Evolutionary conservation across 2,329 filamentous ascomycete genomes (phyloP).

Genomic region (Neonectria hederae): DNA sequence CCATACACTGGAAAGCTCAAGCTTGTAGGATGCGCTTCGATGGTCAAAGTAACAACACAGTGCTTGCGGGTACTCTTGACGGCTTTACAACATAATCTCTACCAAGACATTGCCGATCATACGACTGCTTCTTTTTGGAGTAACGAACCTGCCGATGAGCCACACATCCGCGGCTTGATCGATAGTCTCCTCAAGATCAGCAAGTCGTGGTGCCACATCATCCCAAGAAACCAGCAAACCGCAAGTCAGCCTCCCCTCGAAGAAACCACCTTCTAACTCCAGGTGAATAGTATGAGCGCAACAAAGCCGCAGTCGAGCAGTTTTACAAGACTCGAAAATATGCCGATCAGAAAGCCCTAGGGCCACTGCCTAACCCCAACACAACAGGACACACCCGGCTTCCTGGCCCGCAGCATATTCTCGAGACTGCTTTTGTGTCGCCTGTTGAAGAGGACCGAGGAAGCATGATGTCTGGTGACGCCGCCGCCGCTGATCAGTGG

Average conservation of each 20-base stretch:
- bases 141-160: conserved; percentile 45
- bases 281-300: conserved; percentile 41
- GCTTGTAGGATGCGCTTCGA: conserved; percentile 45
- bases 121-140: conserved; percentile 51
- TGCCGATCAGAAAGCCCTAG: conserved; percentile 34
- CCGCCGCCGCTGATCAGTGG: conserved; percentile 37
- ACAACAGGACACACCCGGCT: conserved; percentile 30
- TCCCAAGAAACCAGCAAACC: conserved; percentile 42
- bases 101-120: conserved; percentile 46
- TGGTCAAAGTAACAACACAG: conserved; percentile 45
- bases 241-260: conserved; percentile 29
- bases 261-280: not conserved
- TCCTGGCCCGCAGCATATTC: conserved; percentile 40
- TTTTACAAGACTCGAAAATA: conserved; percentile 45
- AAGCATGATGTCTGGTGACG: conserved; percentile 27
- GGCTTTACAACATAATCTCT: conserved; percentile 49
- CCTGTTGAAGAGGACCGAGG: conserved; percentile 33
- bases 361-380: conserved; percentile 20
- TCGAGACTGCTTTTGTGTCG: conserved; percentile 38
- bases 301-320: conserved; percentile 43
- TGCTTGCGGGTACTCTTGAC: conserved; percentile 48
- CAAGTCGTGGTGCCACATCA: conserved; percentile 45
- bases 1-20: conserved; percentile 37
- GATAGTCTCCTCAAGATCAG: conserved; percentile 47
- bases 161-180: conserved; percentile 46